Base-by-base conservation (phyloP, 164 flowering plant genomes). In the Brasenia schreberi region DNA sequence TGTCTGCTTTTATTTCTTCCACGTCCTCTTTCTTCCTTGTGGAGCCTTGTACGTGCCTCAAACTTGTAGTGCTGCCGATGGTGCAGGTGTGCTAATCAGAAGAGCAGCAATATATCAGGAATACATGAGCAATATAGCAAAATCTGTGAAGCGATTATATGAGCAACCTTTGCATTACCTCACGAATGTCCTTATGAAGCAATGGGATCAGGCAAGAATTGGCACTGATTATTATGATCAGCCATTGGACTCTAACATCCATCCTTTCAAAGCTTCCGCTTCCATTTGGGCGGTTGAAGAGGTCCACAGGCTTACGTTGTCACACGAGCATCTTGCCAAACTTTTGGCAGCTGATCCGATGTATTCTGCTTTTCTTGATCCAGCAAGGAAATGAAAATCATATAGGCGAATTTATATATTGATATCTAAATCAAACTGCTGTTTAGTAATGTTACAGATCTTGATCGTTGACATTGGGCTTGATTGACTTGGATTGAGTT, bases 161-260 rank as follows among this genome's bases (percentile, higher is more conserved):
- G 81, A 79, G 23, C 98, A 93, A 70, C 97, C 98, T 12, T 75
- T 93, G 70, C 98, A 93, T 75, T 93, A 86, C 73, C 91, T 88
- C 68, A 90, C 98, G 23, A 88, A 90, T 62, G 69, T 80, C 68
- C 83, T 66, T 66, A 70, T 90, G 44, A 87, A 83, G 69, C 80
- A 80, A 74, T 87, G 90, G 96, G 98, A 90, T 61, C 77, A 76
- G 43, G 53, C 64, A 59, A 83, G 95, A 70, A 65, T 83, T 18
- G 92, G 83, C 19, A 62, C 81, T 19, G 77, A 77, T 42, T 79
- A 84, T 70, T 89, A 88, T 68, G 52, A 81, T 44, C 64, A 23
- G 68, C 85, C 86, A 9, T 67, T 89, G 70, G 91, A 91, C 71
- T 43, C 76, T 43, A 69, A 84, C 9, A 78, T 94, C 60, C 90